Evolutionary conservation across 768 basidiomycete species (phyloP).

Genomic region (Gloeostereum incarnatum): DNA sequence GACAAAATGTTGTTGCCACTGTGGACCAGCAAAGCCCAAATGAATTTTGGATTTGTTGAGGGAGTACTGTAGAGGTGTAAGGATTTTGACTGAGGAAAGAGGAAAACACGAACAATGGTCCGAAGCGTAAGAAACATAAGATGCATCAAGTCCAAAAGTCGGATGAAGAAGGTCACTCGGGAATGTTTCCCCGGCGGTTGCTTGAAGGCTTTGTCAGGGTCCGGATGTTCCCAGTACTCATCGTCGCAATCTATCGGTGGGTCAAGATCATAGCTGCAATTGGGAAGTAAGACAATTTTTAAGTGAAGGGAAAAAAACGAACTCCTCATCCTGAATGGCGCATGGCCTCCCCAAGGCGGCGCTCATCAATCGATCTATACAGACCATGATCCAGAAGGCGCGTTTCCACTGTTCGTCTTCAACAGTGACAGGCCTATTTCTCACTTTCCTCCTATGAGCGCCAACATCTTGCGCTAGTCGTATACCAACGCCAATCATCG

Average conservation of each 20-base stretch:
- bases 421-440: constrained; percentile 23
- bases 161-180: constrained; percentile 43
- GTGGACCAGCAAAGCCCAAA: constrained; percentile 26
- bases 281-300: background rate
- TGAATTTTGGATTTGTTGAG: constrained; percentile 51
- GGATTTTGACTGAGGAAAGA: background rate
- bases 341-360: constrained; percentile 55
- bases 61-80: constrained; percentile 42
- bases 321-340: constrained; percentile 69
- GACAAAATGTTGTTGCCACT: constrained; percentile 59
- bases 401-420: constrained; percentile 76
- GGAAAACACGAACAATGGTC: constrained; percentile 33
- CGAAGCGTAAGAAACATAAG: constrained; percentile 52
- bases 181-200: constrained; percentile 56
- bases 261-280: constrained; percentile 59
- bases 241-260: constrained; percentile 53
- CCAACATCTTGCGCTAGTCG: constrained; percentile 70
- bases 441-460: constrained; percentile 40
- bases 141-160: constrained; percentile 44
- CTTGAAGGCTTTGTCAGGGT: constrained; percentile 46
- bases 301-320: constrained; percentile 15
- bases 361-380: constrained; percentile 35
- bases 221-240: constrained; percentile 58
- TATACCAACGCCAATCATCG: constrained; percentile 54
- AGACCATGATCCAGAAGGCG: constrained; percentile 47